Evolutionary conservation across 2,329 filamentous ascomycete genomes (phyloP), one percentile per base, ranked within the genome.

Genomic region (Penicillium glabrum): DNA sequence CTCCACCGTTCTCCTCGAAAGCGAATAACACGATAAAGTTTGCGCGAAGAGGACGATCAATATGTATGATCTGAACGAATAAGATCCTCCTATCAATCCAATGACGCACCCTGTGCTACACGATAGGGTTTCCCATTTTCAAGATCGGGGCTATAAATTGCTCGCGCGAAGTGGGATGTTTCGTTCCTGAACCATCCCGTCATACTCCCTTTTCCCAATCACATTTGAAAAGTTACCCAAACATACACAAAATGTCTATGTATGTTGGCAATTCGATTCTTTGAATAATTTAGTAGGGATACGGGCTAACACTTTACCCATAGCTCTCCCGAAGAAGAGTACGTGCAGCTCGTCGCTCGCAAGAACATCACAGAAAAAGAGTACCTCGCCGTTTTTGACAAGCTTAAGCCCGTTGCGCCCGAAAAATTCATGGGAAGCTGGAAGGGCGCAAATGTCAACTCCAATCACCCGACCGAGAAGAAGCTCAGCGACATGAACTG

Each of bases 301-400:
- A 2, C 10, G n/a, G 13, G 26, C 26, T 51, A 29, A 51, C 37
- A 21, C 14, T 26, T 6, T 31, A 14, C 8, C 24, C 24, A 24
- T 24, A 58, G 58, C 13, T 51, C 58, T 14, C 55, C 52, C 9
- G 57, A 60, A 56, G 31, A 59, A 45, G 35, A 61, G 48, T 62
- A 57, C 41, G 26, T 57, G 50, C 27, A 53, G 46, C 53, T 61
- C 1, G 27, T 61, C 35, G 44, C 53, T 19, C 31, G 51, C 29
- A 46, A 43, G 23, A 57, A 58, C 5, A 29, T 60, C 21, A 35
- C 50, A 10, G 24, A 31, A 7, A 41, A 58, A 2, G 55, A 62
- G 1, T 43, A 57, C 27, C 39, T 58, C 21, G 46, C 26, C 4
- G 39, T 51, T 11, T 59, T 59, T 10, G 53, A 58, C 21, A 45